Evolutionary conservation across 768 basidiomycete genomes (phyloP).

Genomic region (Calocybe indica): DNA sequence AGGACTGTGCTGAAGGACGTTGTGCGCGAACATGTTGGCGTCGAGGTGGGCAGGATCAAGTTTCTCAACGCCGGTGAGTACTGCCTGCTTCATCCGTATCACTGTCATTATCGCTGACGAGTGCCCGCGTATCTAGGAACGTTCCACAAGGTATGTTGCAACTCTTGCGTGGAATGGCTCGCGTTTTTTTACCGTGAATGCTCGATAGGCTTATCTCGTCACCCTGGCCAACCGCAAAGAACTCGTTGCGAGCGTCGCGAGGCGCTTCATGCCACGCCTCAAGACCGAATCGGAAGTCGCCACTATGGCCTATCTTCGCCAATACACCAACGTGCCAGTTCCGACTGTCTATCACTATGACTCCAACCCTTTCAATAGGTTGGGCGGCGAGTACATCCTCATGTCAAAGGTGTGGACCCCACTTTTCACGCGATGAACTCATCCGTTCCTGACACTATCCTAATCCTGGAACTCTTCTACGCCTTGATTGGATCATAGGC

Average conservation of each 20-base stretch:
- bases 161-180: background rate
- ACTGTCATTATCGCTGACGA: conserved; percentile 8
- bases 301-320: conserved; percentile 74
- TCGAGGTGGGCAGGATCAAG: conserved; percentile 61
- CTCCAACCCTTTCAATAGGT: conserved; percentile 76
- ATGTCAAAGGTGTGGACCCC: conserved; percentile 69
- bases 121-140: conserved; percentile 47
- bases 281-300: conserved; percentile 88
- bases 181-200: conserved; percentile 3
- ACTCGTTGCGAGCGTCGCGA: conserved; percentile 74
- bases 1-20: conserved; percentile 70
- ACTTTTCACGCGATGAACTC: background rate
- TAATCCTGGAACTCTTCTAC: background rate
- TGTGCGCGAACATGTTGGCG: conserved; percentile 61
- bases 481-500: conserved; percentile 34
- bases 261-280: conserved; percentile 79
- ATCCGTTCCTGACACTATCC: conserved; percentile 4
- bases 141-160: conserved; percentile 63
- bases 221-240: conserved; percentile 56
- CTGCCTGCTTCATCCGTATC: conserved; percentile 6
- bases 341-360: conserved; percentile 75
- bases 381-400: conserved; percentile 81
- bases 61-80: conserved; percentile 72
- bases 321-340: conserved; percentile 66
- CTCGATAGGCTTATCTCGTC: conserved; percentile 65